phyloP scores from a whole-genome alignment of 139 green algal species.

The Chloropicon primus region DNA sequence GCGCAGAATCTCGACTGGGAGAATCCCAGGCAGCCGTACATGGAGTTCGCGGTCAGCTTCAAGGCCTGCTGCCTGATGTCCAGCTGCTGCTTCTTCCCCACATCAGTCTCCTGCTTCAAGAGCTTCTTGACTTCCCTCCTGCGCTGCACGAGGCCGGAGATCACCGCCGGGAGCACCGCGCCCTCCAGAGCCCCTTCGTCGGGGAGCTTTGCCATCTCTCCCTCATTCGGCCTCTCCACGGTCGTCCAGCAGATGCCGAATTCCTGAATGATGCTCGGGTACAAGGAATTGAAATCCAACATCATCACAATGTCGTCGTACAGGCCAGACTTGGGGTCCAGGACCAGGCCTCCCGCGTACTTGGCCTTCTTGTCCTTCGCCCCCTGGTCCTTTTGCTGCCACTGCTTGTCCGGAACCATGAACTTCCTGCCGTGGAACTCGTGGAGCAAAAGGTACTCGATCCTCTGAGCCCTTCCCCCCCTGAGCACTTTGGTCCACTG shows the following conservation, averaged over 20 bases:
- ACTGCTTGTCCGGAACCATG: constrained; percentile 85
- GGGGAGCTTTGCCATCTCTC: neutral
- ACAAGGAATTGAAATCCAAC: constrained; percentile 98
- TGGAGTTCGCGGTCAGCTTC: constrained; percentile 94
- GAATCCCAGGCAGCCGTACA: constrained; percentile 97
- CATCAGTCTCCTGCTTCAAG: constrained; percentile 60
- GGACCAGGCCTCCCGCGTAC: constrained; percentile 85
- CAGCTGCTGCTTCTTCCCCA: constrained; percentile 39
- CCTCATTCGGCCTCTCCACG: neutral
- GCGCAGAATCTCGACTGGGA: constrained; percentile 80
- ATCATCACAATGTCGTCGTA: constrained; percentile 95
- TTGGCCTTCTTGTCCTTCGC: neutral
- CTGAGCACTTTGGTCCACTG: constrained; percentile 61
- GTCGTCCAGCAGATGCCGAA: neutral
- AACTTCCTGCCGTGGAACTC: constrained; percentile 97
- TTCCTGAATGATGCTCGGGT: constrained; percentile 97
- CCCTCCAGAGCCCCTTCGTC: neutral
- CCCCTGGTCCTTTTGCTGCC: constrained; percentile 7
- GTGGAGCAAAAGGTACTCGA: constrained; percentile 96
- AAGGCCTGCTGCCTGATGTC: constrained; percentile 78
- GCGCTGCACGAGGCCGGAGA: constrained; percentile 54
- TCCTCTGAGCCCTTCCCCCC: constrained; percentile 83
- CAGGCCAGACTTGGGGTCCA: constrained; percentile 96
- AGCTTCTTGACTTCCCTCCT: constrained; percentile 65
- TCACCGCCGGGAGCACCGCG: constrained; percentile 23